A percentile compares a stretch with the other conserved stretches of the same genome.
phyloP scores from a whole-genome alignment of 495 filamentous ascomycete genomes.

The Choiromyces venosus region DNA sequence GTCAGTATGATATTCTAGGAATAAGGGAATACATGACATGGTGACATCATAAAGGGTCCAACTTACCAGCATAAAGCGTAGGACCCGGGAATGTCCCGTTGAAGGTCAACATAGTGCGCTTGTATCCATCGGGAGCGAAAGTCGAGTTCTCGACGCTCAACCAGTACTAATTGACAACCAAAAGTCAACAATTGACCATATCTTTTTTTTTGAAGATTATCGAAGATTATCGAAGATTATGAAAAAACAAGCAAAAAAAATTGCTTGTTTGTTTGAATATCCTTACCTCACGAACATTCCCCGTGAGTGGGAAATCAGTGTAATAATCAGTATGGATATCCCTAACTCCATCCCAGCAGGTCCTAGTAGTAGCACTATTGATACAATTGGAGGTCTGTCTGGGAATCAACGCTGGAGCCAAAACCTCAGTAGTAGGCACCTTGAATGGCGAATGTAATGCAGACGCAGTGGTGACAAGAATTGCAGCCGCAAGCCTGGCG shows the following conservation, averaged over 20 bases:
- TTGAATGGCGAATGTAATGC: background rate
- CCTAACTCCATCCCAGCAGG: slow-evolving; percentile 46
- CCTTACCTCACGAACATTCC: slow-evolving; percentile 44
- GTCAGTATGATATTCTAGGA: slow-evolving; percentile 47
- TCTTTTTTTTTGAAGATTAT: slow-evolving; percentile 2
- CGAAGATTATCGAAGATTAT: background rate
- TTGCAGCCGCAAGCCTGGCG: background rate
- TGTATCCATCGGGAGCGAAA: slow-evolving; percentile 50
- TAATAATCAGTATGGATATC: slow-evolving; percentile 55
- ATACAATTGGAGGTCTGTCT: slow-evolving; percentile 22
- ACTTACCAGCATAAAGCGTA: slow-evolving; percentile 45
- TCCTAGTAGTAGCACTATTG: slow-evolving; percentile 46
- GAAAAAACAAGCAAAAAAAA: background rate
- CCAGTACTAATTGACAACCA: slow-evolving; percentile 38
- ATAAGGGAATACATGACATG: slow-evolving; percentile 48
- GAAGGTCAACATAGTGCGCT: slow-evolving; percentile 49
- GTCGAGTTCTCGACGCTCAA: slow-evolving; percentile 45
- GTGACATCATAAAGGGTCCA: slow-evolving; percentile 44
- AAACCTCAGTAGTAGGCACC: background rate
- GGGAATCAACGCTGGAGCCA: background rate
- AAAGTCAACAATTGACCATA: slow-evolving; percentile 1
- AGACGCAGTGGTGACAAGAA: background rate
- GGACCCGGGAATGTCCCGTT: slow-evolving; percentile 56
- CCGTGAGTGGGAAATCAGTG: slow-evolving; percentile 47
- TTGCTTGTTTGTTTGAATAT: background rate